Percentiles rank a stretch among this genome's conserved stretches.
These are phyloP conservation scores for Phytophthora sansomeana DNA, from an alignment of 352 stramenopile genomes.

Conservation along the genomic window DNA sequence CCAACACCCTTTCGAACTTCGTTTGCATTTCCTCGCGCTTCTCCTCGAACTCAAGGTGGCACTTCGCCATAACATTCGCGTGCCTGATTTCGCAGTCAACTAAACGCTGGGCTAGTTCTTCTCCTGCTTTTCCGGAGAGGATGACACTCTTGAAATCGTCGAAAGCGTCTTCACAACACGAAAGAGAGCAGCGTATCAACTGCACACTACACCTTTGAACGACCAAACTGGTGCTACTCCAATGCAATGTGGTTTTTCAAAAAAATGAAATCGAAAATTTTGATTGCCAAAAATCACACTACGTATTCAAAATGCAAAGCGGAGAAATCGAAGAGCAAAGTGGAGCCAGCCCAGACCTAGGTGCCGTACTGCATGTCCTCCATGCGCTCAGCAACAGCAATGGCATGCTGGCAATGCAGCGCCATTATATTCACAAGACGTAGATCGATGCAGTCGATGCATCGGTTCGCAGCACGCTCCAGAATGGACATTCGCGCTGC, in stretches of 20 bases:
- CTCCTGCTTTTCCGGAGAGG: neutral
- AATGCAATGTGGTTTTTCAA: neutral
- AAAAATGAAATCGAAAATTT: neutral
- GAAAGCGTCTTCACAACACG: too few relatives aligned
- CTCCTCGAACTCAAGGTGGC: neutral
- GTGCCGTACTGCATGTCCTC: slow-evolving; percentile 4
- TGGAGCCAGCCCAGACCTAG: neutral
- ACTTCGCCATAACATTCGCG: neutral
- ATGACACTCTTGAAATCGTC: neutral
- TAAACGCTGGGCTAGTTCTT: neutral
- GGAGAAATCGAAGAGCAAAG: neutral
- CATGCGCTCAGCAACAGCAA: neutral
- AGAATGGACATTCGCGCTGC: too few relatives aligned
- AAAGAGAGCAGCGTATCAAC: too few relatives aligned
- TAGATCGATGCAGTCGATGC: neutral
- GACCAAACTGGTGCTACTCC: neutral
- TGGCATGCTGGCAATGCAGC: slow-evolving; percentile 2
- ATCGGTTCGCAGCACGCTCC: too few relatives aligned
- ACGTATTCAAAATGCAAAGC: neutral
- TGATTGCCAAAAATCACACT: neutral
- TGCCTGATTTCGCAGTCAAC: neutral
- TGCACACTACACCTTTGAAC: slow-evolving; percentile 5
- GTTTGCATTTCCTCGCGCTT: neutral
- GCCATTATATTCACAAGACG: neutral
- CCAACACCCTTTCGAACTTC: neutral